Evolutionary conservation across 371 early-diverging fungal species (phyloP).

Genomic region (Rhizomucor miehei): DNA sequence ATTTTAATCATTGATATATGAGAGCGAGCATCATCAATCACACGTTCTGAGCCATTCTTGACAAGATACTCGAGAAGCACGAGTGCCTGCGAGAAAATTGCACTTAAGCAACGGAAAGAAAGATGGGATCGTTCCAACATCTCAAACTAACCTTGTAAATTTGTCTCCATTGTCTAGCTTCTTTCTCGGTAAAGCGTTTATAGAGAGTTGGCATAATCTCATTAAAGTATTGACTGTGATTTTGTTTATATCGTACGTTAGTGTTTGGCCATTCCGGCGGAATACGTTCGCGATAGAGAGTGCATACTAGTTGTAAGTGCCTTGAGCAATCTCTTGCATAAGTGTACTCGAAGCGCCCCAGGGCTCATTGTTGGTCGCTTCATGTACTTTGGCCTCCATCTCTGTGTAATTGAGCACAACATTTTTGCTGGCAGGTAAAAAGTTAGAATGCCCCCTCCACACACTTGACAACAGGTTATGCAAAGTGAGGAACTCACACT

Average conservation of each 20-base stretch:
- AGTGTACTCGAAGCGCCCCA: slow-evolving; percentile 94
- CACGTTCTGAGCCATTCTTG: slow-evolving; percentile 93
- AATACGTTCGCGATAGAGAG: not conserved
- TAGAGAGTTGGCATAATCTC: slow-evolving; percentile 94
- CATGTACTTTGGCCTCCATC: slow-evolving; percentile 85
- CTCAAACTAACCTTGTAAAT: slow-evolving; percentile 78
- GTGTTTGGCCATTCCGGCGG: too few relatives aligned
- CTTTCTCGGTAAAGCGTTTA: slow-evolving; percentile 81
- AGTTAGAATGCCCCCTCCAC: not conserved
- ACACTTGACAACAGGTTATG: not conserved
- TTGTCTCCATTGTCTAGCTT: slow-evolving; percentile 87
- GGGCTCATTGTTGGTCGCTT: slow-evolving; percentile 81
- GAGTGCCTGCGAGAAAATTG: slow-evolving; percentile 67
- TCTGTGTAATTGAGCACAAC: slow-evolving; percentile 85
- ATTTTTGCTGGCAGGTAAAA: slow-evolving; percentile 46
- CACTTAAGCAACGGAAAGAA: too few relatives aligned
- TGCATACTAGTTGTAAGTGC: slow-evolving; percentile 77
- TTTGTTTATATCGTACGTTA: too few relatives aligned
- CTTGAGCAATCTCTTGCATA: slow-evolving; percentile 88
- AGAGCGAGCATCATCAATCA: slow-evolving; percentile 82
- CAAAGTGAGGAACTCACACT: slow-evolving; percentile 37
- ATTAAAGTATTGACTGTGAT: slow-evolving; percentile 77
- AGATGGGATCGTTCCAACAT: not conserved
- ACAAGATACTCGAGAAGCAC: slow-evolving; percentile 90
- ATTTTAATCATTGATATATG: slow-evolving; percentile 85